These are phyloP conservation scores for Lipomyces sp. DNA, from an alignment of 805 yeast genomes.

Conservation along the genomic window DNA sequence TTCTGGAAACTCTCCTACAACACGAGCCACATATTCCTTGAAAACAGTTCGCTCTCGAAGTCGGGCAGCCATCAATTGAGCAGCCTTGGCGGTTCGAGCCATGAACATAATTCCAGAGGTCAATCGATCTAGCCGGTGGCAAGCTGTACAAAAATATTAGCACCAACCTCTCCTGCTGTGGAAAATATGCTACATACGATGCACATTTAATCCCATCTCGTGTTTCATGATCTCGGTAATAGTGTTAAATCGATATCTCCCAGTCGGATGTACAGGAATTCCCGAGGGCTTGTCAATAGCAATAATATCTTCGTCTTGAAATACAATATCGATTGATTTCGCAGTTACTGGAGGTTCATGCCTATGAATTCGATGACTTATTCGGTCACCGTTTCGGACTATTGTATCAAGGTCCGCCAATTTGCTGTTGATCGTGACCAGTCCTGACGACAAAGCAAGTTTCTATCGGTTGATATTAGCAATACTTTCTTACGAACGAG, in stretches of 20 bases:
- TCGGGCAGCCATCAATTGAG: conserved; percentile 74
- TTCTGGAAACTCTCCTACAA: conserved; percentile 82
- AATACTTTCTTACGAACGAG: not conserved
- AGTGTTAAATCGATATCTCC: conserved; percentile 76
- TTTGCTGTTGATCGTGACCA: conserved; percentile 71
- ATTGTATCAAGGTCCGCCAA: conserved; percentile 67
- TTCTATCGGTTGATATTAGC: conserved; percentile 13
- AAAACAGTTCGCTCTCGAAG: conserved; percentile 69
- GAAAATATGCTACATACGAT: conserved; percentile 47
- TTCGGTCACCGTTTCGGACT: conserved; percentile 80
- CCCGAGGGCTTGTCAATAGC: conserved; percentile 95
- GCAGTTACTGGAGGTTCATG: conserved; percentile 87
- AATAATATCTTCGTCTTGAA: conserved; percentile 73
- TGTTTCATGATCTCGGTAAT: conserved; percentile 76
- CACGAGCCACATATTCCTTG: conserved; percentile 87
- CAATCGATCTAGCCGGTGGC: conserved; percentile 85
- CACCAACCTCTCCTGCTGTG: not conserved
- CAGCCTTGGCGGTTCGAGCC: conserved; percentile 79
- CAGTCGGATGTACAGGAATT: conserved; percentile 92
- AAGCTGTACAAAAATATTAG: conserved; percentile 47
- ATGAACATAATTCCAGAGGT: conserved; percentile 94
- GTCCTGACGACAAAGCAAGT: conserved; percentile 70
- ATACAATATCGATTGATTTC: conserved; percentile 64
- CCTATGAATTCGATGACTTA: conserved; percentile 77
- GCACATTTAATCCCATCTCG: conserved; percentile 69